These are phyloP conservation scores for Erigeron canadensis DNA, from an alignment of 129 eudicot species.

Conservation along the genomic window DNA sequence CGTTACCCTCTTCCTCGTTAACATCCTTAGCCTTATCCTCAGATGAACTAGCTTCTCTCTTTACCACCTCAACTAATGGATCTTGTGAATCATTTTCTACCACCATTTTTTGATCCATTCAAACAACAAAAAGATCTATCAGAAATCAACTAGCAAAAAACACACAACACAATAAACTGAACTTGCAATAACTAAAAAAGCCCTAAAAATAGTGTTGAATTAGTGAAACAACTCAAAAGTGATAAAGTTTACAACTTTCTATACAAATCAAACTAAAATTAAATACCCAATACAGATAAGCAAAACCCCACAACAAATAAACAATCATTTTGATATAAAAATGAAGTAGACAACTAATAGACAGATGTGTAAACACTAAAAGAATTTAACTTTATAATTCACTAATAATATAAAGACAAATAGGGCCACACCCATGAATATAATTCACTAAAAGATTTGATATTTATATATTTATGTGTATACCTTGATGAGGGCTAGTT, in stretches of 20 bases:
- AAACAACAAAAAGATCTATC: constrained; percentile 26
- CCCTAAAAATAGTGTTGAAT: not conserved
- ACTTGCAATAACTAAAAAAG: constrained; percentile 23
- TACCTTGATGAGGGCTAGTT: constrained; percentile 44
- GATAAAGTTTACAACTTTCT: not conserved
- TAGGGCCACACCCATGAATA: constrained; percentile 40
- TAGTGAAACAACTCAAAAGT: constrained; percentile 29
- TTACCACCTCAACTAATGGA: constrained; percentile 32
- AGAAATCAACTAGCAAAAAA: constrained; percentile 6
- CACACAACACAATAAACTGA: not conserved
- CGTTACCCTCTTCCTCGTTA: constrained; percentile 28
- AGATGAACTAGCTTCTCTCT: constrained; percentile 28
- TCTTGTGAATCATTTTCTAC: constrained; percentile 63
- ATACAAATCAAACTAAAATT: constrained; percentile 1
- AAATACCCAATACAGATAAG: constrained; percentile 24
- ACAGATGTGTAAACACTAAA: constrained; percentile 29
- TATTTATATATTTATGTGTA: too few relatives aligned
- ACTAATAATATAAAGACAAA: constrained; percentile 15
- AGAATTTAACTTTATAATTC: constrained; percentile 14
- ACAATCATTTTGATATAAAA: constrained; percentile 11
- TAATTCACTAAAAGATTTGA: constrained; percentile 4
- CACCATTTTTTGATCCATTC: constrained; percentile 43
- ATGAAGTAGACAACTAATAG: constrained; percentile 18
- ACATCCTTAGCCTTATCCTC: constrained; percentile 25
- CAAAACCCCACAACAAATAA: constrained; percentile 27